These are phyloP conservation scores for Picochlorum costavermella DNA, from an alignment of 139 green algal species.

Conservation along the genomic window DNA sequence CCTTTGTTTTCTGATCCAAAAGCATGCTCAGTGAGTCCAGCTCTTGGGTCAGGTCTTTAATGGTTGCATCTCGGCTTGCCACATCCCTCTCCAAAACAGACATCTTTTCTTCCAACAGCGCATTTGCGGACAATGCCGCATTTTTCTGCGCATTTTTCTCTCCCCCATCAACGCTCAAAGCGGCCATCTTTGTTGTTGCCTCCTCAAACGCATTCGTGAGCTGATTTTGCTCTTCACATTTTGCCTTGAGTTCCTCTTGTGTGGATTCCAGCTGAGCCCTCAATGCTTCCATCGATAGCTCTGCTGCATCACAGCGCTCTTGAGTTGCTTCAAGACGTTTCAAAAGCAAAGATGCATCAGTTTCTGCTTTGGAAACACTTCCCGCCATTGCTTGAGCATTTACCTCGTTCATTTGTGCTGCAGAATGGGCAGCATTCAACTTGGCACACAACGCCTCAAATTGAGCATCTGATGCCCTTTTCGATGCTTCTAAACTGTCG, in stretches of 20 bases:
- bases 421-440: background rate
- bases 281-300: constrained; percentile 5
- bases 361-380: background rate
- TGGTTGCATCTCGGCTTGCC: background rate
- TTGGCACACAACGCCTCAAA: constrained; percentile 2
- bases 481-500: background rate
- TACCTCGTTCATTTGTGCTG: background rate
- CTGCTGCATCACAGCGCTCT: constrained; percentile 14
- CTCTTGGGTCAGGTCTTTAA: background rate
- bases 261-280: constrained; percentile 13
- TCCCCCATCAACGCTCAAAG: background rate
- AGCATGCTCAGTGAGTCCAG: background rate
- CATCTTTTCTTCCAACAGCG: background rate
- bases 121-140: background rate
- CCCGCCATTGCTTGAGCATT: background rate
- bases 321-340: constrained; percentile 1
- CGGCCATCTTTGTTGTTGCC: background rate
- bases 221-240: background rate
- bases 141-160: constrained; percentile 2
- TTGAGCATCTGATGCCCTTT: constrained; percentile 7
- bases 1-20: background rate
- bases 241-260: background rate
- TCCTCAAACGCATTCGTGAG: constrained; percentile 6
- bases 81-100: background rate
- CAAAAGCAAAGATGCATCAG: background rate